Conservation (phyloP, 2,329 filamentous ascomycete genomes). For the Zasmidium cellare region DNA sequence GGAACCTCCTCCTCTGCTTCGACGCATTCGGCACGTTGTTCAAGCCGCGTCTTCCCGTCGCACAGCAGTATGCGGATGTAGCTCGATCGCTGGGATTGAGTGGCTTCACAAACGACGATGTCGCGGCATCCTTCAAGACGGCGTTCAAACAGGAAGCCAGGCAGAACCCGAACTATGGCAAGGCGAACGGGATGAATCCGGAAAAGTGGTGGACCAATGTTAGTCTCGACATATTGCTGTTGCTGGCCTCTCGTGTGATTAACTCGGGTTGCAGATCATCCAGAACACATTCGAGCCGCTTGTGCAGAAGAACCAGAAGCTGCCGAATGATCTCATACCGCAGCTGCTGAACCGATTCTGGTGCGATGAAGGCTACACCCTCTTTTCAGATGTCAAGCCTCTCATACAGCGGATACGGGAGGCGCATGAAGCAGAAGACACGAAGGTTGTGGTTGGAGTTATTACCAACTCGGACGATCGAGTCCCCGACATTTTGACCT, state of each 20-base stretch:
- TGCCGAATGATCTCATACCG: conserved; percentile 50
- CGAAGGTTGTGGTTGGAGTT: conserved; percentile 52
- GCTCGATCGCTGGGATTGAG: conserved; percentile 53
- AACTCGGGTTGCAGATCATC: conserved; percentile 46
- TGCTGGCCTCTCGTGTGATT: neutral
- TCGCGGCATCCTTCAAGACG: conserved; percentile 41
- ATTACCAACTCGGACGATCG: conserved; percentile 65
- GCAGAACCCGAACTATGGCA: conserved; percentile 61
- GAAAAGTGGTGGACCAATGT: conserved; percentile 63
- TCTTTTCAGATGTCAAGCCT: conserved; percentile 49
- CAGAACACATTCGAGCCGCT: conserved; percentile 53
- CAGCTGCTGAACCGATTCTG: conserved; percentile 56
- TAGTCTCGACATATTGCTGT: conserved; percentile 19
- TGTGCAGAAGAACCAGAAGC: conserved; percentile 27
- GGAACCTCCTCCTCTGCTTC: conserved; percentile 59
- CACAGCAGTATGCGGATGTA: conserved; percentile 55
- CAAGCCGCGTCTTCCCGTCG: conserved; percentile 51
- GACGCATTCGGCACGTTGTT: conserved; percentile 69
- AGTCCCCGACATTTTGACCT: conserved; percentile 55
- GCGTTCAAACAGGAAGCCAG: conserved; percentile 53
- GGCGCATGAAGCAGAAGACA: conserved; percentile 10
- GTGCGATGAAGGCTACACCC: conserved; percentile 53
- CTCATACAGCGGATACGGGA: conserved; percentile 47
- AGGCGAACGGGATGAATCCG: conserved; percentile 51
- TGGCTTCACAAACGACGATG: conserved; percentile 44